Evolutionary conservation across 148 eudicot species (phyloP).

Genomic region (Camellia japonica): DNA sequence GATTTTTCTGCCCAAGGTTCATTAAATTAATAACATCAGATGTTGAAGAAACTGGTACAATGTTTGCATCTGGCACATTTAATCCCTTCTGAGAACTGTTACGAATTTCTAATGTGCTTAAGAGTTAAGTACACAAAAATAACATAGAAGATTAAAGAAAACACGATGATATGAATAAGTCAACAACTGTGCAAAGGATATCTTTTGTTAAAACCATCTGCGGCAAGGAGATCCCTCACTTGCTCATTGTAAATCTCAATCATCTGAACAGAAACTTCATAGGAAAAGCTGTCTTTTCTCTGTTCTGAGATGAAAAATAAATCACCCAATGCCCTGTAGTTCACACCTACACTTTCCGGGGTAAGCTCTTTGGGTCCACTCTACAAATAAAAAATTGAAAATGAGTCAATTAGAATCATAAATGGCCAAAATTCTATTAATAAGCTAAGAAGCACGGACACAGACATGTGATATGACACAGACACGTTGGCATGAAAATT

Average conservation of each 20-base stretch:
- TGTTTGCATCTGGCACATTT: conserved; percentile 86
- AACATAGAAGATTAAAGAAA: neutral
- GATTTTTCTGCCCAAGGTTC: conserved; percentile 86
- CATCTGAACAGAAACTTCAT: conserved; percentile 91
- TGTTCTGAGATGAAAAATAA: conserved; percentile 66
- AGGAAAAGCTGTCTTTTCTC: conserved; percentile 62
- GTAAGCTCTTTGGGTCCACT: conserved; percentile 75
- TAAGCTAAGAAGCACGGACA: no score
- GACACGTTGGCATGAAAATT: no score
- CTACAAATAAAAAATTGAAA: conserved; percentile 40
- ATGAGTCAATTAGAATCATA: conserved; percentile 12
- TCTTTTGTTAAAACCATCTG: conserved; percentile 71
- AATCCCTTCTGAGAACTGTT: conserved; percentile 70
- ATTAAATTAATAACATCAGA: conserved; percentile 72
- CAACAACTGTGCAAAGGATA: conserved; percentile 55
- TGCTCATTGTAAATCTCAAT: conserved; percentile 96
- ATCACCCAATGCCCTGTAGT: conserved; percentile 85
- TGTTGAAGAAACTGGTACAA: conserved; percentile 77
- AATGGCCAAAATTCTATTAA: neutral
- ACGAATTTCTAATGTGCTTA: conserved; percentile 81
- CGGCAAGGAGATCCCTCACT: conserved; percentile 87
- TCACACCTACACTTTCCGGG: conserved; percentile 72
- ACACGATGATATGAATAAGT: neutral
- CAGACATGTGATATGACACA: no score
- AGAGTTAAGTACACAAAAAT: conserved; percentile 44